Conservation (phyloP, 2,329 filamentous ascomycete species). For the Fusarium mangiferae region DNA sequence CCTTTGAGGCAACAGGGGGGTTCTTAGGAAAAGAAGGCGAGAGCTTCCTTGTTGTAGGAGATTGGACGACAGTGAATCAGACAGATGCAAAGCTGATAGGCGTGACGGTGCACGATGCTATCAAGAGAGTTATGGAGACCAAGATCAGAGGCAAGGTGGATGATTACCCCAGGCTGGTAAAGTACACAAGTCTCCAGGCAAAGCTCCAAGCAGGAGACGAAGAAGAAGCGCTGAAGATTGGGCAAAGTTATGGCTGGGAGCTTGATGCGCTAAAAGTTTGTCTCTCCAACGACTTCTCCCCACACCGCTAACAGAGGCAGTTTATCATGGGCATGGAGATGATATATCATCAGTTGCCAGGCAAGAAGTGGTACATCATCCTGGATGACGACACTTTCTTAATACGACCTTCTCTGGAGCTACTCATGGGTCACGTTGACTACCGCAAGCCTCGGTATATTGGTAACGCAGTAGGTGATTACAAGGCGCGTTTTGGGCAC, state of each 20-base stretch:
- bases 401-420: constrained; percentile 58
- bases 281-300: neutral
- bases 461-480: constrained; percentile 68
- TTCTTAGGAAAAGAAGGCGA: constrained; percentile 52
- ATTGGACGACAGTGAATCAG: constrained; percentile 56
- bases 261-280: constrained; percentile 61
- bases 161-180: constrained; percentile 50
- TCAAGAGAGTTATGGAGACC: constrained; percentile 51
- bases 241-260: constrained; percentile 58
- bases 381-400: constrained; percentile 68
- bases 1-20: constrained; percentile 49
- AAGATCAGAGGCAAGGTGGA: constrained; percentile 43
- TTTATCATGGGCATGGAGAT: constrained; percentile 66
- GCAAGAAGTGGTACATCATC: constrained; percentile 69
- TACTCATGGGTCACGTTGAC: constrained; percentile 62
- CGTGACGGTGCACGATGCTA: constrained; percentile 54
- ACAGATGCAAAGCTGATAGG: constrained; percentile 47
- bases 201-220: constrained; percentile 54
- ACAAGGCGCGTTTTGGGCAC: constrained; percentile 65
- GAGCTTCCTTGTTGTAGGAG: constrained; percentile 61
- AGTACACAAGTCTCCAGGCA: constrained; percentile 53
- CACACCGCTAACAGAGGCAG: constrained; percentile 46
- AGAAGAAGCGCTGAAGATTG: constrained; percentile 50
- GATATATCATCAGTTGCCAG: constrained; percentile 59
- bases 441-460: constrained; percentile 59